Conservation (phyloP, 2,329 filamentous ascomycete genomes). For the Apiospora phragmitis region DNA sequence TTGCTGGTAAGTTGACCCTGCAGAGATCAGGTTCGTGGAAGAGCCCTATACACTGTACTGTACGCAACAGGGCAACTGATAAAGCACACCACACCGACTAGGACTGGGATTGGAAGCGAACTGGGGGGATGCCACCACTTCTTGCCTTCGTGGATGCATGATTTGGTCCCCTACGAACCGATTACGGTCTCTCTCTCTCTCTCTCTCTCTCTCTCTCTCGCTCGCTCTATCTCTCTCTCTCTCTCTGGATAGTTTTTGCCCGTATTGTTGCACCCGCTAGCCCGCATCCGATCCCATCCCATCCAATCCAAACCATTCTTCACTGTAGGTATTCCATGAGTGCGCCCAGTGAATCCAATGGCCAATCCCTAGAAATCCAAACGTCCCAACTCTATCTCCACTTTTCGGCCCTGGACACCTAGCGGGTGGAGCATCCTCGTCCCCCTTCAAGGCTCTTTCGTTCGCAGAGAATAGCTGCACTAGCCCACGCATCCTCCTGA, state of each 20-base stretch:
- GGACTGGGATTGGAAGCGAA: neutral
- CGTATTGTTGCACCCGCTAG: neutral
- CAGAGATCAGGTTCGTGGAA: neutral
- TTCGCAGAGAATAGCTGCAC: neutral
- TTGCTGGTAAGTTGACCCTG: neutral
- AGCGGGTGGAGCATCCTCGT: neutral
- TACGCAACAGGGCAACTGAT: neutral
- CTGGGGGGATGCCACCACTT: neutral
- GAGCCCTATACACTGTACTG: neutral
- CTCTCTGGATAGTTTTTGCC: neutral
- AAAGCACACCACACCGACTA: neutral
- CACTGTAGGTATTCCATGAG: neutral
- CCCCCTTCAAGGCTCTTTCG: neutral
- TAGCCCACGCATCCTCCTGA: neutral
- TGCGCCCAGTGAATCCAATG: neutral
- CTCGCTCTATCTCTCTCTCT: neutral
- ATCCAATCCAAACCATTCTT: neutral
- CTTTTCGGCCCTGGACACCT: slow-evolving; percentile 4
- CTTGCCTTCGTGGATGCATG: neutral
- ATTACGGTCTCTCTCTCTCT: neutral
- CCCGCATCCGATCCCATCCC: slow-evolving; percentile 1
- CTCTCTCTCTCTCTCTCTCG: neutral
- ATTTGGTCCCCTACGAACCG: neutral
- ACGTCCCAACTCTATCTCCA: neutral
- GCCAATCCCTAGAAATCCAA: slow-evolving; percentile 4